Percentiles rank a stretch among this genome's conserved stretches.
Evolutionary conservation across 2,329 filamentous ascomycete genomes (phyloP).

Genomic region (Diaporthe nobilis): DNA sequence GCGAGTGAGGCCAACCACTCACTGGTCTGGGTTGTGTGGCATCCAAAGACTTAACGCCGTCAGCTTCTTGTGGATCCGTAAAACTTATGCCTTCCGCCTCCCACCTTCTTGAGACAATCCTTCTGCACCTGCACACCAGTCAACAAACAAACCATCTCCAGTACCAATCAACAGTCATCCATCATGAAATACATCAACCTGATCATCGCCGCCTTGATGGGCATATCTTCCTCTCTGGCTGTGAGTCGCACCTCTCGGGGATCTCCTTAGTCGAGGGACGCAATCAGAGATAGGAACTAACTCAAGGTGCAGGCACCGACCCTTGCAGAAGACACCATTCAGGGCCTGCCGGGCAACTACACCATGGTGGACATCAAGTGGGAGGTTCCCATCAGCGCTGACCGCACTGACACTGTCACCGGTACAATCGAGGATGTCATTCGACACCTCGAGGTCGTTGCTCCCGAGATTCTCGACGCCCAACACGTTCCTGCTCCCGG

Average conservation of each 20-base stretch:
- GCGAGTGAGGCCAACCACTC: background rate
- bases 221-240: background rate
- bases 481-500: background rate
- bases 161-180: no score
- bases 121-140: background rate
- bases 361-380: background rate
- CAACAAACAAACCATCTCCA: background rate
- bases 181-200: background rate
- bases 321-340: background rate
- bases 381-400: background rate
- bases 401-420: background rate
- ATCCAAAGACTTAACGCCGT: background rate
- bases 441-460: background rate
- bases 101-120: background rate
- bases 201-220: background rate
- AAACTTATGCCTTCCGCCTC: background rate
- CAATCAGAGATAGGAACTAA: background rate
- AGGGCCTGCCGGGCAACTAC: background rate
- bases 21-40: background rate
- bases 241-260: background rate
- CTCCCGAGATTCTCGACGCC: background rate
- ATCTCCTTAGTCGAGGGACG: no score
- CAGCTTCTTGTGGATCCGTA: background rate
- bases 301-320: background rate
- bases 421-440: slow-evolving; percentile 9